A percentile compares a stretch with the other conserved stretches of the same genome.
Conservation (phyloP, 768 basidiomycete genomes). For the Hypholoma sublateritium region DNA sequence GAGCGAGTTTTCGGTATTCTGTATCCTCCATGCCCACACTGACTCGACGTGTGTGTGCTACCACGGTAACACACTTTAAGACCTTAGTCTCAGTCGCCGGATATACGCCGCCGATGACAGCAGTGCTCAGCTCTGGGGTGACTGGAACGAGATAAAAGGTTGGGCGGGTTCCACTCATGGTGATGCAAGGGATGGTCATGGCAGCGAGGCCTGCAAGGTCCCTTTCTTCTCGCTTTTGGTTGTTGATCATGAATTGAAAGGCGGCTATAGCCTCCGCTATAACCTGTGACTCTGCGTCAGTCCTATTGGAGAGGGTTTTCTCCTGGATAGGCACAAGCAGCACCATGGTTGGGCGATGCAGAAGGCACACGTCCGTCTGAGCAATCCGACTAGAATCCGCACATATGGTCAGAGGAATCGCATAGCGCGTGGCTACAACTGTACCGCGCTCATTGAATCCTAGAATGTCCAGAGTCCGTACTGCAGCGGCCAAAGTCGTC, state of each 20-base stretch:
- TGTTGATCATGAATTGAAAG: neutral
- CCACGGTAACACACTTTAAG: no score
- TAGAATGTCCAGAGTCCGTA: conserved; percentile 22
- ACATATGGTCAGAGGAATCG: conserved; percentile 24
- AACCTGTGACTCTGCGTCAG: conserved; percentile 9
- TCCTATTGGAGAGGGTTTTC: conserved; percentile 17
- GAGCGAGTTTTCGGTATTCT: neutral
- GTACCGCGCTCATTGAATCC: conserved; percentile 20
- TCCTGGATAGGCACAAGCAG: conserved; percentile 26
- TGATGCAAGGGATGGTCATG: no score
- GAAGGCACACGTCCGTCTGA: conserved; percentile 28
- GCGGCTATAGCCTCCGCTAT: neutral
- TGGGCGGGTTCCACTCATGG: no score
- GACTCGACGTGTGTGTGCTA: neutral
- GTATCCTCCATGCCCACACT: neutral
- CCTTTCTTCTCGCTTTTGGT: neutral
- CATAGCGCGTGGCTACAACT: conserved; percentile 16
- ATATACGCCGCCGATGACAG: no score
- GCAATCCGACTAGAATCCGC: conserved; percentile 19
- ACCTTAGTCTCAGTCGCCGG: no score
- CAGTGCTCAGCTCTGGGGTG: no score
- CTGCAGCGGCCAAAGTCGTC: conserved; percentile 23
- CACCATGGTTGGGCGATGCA: conserved; percentile 21
- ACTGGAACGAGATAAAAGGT: no score
- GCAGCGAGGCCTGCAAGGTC: neutral